phyloP scores from a whole-genome alignment of 2,329 filamentous ascomycete species.

The Mycocentrospora acerina region DNA sequence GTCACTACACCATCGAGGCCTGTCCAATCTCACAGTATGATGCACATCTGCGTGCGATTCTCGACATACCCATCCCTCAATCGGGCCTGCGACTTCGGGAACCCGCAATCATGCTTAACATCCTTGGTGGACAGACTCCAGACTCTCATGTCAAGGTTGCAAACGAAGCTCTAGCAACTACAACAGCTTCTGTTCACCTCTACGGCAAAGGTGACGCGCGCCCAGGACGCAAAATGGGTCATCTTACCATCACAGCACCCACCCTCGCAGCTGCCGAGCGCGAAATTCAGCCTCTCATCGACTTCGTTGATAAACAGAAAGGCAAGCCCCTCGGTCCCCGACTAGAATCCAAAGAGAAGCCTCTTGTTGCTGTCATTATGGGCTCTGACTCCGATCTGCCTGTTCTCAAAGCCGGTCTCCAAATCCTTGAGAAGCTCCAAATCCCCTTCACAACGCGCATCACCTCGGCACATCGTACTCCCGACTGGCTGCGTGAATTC shows the following conservation, averaged over 20 bases:
- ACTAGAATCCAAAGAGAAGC: constrained; percentile 34
- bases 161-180: constrained; percentile 58
- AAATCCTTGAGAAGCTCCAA: constrained; percentile 67
- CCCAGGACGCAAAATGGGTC: constrained; percentile 90
- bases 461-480: constrained; percentile 67
- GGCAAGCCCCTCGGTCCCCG: constrained; percentile 33
- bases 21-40: constrained; percentile 90
- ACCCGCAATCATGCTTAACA: constrained; percentile 75
- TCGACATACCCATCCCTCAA: constrained; percentile 62
- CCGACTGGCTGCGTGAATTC: constrained; percentile 50
- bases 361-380: constrained; percentile 77
- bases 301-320: constrained; percentile 61
- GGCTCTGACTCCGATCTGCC: constrained; percentile 77
- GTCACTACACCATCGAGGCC: constrained; percentile 93
- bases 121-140: constrained; percentile 68
- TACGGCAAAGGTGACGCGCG: constrained; percentile 87
- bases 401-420: constrained; percentile 65
- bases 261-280: constrained; percentile 68
- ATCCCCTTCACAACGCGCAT: constrained; percentile 74
- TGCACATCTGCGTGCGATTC: constrained; percentile 82
- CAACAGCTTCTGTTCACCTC: constrained; percentile 71
- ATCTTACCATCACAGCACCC: constrained; percentile 77
- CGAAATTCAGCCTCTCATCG: constrained; percentile 69
- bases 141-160: constrained; percentile 64
- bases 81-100: constrained; percentile 59